Base-by-base conservation (phyloP, 139 green algal genomes). In the Chlamydomonas sphaeroides region DNA sequence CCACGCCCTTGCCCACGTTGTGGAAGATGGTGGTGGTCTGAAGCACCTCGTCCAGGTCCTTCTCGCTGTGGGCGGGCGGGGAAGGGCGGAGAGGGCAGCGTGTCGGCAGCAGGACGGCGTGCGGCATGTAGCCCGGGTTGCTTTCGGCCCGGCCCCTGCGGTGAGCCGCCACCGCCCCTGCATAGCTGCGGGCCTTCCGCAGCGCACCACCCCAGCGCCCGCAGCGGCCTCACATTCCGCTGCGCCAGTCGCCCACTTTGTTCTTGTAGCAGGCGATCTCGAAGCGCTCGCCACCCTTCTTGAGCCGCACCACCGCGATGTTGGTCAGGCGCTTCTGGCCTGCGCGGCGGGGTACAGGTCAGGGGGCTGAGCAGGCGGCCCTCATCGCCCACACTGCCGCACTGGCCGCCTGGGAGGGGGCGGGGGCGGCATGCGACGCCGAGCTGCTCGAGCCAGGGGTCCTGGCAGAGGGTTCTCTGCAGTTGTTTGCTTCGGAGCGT, bases 201-300 rank as follows among this genome's bases (percentile, higher is more conserved):
- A 7, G 17, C 23, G 11, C 5, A 62, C 5, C 7, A 5, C 30
- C 30, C 30, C 59, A 5, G 26, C 53, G 11, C 23, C 53, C 20
- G 11, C 20, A 5, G 11, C 21, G 11, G 5, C 86, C 94, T 94
- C 77, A 98, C 95, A 97, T 92, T 65, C 94, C 94, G 62, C 88
- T 93, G 23, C 95, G 80, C 95, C 95, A 98, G 81, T 98, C 96
- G 28, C 92, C 51, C 17, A 99, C 94, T 78, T 99, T 99, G 92
- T 99, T 99, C 77, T 98, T 98, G 92, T 99, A 99, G 88, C 96
- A 99, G 0, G 97, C 97, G 20, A 99, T 93, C 86, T 99, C 97
- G 86, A 99, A 99, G 3, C 96, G 90, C 78, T 94, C 93, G 36
- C 97, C 97, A 28, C 88, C 83, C 85, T 98, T 98, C 80, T 97